These are phyloP conservation scores for Bonia amplexicaulis DNA, from an alignment of 176 grass and related monocot species.

Conservation along the genomic window DNA sequence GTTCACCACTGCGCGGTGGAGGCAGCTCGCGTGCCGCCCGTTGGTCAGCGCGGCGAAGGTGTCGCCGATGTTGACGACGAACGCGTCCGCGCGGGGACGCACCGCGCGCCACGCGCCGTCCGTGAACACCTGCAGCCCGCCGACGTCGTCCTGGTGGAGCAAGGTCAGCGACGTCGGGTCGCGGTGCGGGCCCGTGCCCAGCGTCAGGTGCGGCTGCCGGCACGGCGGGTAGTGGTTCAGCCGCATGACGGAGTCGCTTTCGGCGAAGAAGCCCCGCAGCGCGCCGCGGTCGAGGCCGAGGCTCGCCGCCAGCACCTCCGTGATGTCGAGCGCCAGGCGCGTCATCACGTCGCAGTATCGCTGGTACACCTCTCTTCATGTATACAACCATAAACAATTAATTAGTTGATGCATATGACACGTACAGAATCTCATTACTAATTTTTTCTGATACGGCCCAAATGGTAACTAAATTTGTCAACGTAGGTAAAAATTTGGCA, in stretches of 20 bases:
- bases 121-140: constrained; percentile 43
- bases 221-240: constrained; percentile 55
- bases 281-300: constrained; percentile 9
- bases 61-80: constrained; percentile 60
- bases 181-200: constrained; percentile 56
- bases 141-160: constrained; percentile 58
- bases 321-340: constrained; percentile 39
- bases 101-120: constrained; percentile 34
- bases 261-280: constrained; percentile 31
- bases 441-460: neutral
- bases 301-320: constrained; percentile 28
- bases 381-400: neutral
- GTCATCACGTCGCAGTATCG: constrained; percentile 42
- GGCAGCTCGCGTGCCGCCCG: constrained; percentile 49
- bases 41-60: constrained; percentile 52
- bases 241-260: constrained; percentile 34
- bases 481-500: neutral
- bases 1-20: constrained; percentile 54
- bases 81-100: constrained; percentile 36
- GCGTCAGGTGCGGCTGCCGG: constrained; percentile 38
- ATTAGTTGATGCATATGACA: neutral
- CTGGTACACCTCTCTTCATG: constrained; percentile 45
- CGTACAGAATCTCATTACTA: neutral
- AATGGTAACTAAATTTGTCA: neutral
- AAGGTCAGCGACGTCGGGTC: constrained; percentile 61